These are phyloP conservation scores for Lophiostoma macrostomum DNA, from an alignment of 495 filamentous ascomycete genomes.

Conservation along the genomic window DNA sequence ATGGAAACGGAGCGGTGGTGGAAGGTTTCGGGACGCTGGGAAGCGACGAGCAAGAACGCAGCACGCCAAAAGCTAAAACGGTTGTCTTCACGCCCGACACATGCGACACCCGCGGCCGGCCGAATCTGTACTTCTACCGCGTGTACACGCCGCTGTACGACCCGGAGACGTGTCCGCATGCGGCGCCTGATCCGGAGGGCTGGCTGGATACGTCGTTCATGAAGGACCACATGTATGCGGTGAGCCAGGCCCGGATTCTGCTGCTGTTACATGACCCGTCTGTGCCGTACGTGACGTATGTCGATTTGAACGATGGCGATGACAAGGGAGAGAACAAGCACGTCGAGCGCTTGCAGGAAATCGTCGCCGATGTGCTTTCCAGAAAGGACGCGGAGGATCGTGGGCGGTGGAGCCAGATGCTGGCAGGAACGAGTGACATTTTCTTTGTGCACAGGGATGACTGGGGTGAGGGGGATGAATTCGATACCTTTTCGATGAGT, in stretches of 20 bases:
- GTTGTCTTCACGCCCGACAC: no score
- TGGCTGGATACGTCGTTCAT: slow-evolving; percentile 11
- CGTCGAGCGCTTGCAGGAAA: neutral
- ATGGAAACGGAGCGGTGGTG: neutral
- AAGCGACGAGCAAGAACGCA: no score
- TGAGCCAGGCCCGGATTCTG: slow-evolving; percentile 7
- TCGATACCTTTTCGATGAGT: neutral
- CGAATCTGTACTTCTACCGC: no score
- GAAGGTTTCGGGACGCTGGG: neutral
- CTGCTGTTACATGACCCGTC: neutral
- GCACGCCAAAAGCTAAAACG: no score
- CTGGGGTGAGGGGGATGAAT: neutral
- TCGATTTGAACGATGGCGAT: neutral
- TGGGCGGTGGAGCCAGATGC: neutral
- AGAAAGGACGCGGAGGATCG: neutral
- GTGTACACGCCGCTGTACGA: no score
- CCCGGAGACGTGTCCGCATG: no score
- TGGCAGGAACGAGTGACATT: neutral
- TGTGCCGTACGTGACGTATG: neutral
- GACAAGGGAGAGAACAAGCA: slow-evolving; percentile 11
- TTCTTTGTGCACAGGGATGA: neutral
- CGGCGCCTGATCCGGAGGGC: neutral
- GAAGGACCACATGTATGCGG: neutral
- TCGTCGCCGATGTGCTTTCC: neutral
- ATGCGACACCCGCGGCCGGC: no score